Base-by-base conservation (phyloP, 306 rosid genomes). In the Chamaecrista fasciculata region DNA sequence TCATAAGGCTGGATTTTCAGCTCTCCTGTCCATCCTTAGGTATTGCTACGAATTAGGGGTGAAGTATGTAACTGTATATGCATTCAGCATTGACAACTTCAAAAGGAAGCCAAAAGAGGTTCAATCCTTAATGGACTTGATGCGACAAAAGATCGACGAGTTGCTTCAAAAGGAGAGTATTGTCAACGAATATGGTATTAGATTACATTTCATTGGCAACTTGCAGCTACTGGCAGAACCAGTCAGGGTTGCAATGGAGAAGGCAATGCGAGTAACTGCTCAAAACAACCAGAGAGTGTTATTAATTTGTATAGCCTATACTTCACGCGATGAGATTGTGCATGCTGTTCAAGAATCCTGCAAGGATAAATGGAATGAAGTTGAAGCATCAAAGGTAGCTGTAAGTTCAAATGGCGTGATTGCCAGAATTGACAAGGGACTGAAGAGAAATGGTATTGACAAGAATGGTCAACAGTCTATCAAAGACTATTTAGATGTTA, bases 31-130 rank as follows among this genome's bases (percentile, higher is more conserved):
- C 31, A 66, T 90, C 55, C 86, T 93, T 67, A 40, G 77, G 56
- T 83, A 83, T 82, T 88, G 92, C 68, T 88, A 71, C 59, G 98
- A 93, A 66, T 55, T 93, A 73, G 96, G 94, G 47, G 86, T 90
- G 56, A 85, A 72, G 66, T 86, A 81, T 44, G 87, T 79, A 9
- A 73, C 90, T 10, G 78, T 88, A 8, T 93, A 86, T 72, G 97
- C 97, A 71, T 93, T 93, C 85, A 88, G 98, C 90, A 87, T 86
- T 37, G 96, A 90, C 19, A 93, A 93, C 50, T 90, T 88, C 71
- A 88, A 31, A 70, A 79, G 95, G 72, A 64, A 56, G 29, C 86
- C 95, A 4, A 69, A 80, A n/a, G 90, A 84, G 73, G 91, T 90
- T 34, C 44, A 85, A 36, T 31, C 31, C 63, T 66, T 87, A 69